These are phyloP conservation scores for Maudiozyma humilis DNA, from an alignment of 1,139 yeast genomes.

Conservation along the genomic window DNA sequence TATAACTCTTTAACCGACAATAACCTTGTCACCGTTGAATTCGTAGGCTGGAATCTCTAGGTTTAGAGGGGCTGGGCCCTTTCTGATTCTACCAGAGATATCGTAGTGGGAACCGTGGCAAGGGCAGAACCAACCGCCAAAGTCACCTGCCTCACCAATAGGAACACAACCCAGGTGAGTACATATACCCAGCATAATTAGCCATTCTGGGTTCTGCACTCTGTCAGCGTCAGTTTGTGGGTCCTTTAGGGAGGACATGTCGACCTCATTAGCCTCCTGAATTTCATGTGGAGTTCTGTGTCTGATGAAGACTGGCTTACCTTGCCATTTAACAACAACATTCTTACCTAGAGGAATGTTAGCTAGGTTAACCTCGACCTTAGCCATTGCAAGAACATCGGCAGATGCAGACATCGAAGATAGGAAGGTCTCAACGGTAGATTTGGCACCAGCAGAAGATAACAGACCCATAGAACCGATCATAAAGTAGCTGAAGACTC, in stretches of 20 bases:
- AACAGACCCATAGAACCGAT: conserved; percentile 93
- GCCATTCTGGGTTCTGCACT: conserved; percentile 96
- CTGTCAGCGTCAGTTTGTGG: conserved; percentile 91
- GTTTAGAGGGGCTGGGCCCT: conserved; percentile 99
- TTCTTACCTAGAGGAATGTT: conserved; percentile 97
- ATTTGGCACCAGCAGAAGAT: conserved; percentile 94
- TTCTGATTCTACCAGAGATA: conserved; percentile 99
- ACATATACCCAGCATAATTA: conserved; percentile 98
- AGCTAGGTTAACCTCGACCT: conserved; percentile 91
- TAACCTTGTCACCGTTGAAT: conserved; percentile 69
- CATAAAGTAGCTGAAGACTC: conserved; percentile 93
- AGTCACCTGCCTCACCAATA: conserved; percentile 99
- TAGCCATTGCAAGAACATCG: conserved; percentile 98
- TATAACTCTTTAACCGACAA: conserved; percentile 54
- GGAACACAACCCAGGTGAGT: conserved; percentile 99
- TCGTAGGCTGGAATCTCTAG: conserved; percentile 92
- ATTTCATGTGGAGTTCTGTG: conserved; percentile 94
- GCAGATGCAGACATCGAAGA: conserved; percentile 96
- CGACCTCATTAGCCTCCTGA: conserved; percentile 83
- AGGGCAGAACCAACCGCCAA: conserved; percentile 99
- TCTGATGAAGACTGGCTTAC: conserved; percentile 98
- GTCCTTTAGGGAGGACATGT: conserved; percentile 73
- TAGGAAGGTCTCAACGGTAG: conserved; percentile 93
- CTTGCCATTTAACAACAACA: conserved; percentile 98
- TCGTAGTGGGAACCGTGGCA: conserved; percentile 99